phyloP scores from a whole-genome alignment of 345 rosid genomes.

The Stellera chamaejasme region DNA sequence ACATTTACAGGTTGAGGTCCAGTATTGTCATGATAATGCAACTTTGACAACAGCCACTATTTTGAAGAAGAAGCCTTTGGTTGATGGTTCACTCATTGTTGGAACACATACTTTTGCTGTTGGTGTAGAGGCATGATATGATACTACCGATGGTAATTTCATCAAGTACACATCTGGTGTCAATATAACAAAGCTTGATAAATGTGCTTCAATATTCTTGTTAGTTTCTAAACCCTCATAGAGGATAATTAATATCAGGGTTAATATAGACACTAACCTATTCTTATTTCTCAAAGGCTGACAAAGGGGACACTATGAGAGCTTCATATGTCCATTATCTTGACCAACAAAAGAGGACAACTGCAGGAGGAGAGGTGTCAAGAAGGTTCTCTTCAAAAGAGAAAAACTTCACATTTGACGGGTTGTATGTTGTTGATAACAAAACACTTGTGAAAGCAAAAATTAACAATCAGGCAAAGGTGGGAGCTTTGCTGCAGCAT shows the following conservation, averaged over 20 bases:
- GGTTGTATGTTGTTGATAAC: conserved; percentile 65
- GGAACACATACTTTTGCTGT: conserved; percentile 78
- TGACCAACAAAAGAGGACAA: conserved; percentile 50
- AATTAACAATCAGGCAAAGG: conserved; percentile 74
- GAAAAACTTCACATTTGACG: conserved; percentile 77
- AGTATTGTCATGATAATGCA: conserved; percentile 79
- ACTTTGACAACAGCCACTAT: conserved; percentile 55
- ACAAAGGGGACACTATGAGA: conserved; percentile 76
- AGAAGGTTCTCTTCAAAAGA: conserved; percentile 86
- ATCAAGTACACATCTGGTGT: conserved; percentile 83
- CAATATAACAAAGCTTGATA: conserved; percentile 64
- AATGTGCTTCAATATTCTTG: conserved; percentile 65
- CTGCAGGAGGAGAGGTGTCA: conserved; percentile 66
- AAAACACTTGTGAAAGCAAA: conserved; percentile 72
- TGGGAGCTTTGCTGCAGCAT: conserved; percentile 80
- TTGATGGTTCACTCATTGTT: conserved; percentile 71
- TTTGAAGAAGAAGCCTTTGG: conserved; percentile 57
- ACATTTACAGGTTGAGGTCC: conserved; percentile 64
- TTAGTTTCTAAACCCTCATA: conserved; percentile 25
- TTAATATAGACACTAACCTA: background rate
- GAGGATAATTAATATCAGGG: background rate
- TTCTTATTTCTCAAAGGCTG: conserved; percentile 42
- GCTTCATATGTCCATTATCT: conserved; percentile 73
- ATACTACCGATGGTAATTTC: conserved; percentile 50
- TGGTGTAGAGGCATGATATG: conserved; percentile 93